Conservation (phyloP, 305 asterid species). For the Plantago coronopus region DNA sequence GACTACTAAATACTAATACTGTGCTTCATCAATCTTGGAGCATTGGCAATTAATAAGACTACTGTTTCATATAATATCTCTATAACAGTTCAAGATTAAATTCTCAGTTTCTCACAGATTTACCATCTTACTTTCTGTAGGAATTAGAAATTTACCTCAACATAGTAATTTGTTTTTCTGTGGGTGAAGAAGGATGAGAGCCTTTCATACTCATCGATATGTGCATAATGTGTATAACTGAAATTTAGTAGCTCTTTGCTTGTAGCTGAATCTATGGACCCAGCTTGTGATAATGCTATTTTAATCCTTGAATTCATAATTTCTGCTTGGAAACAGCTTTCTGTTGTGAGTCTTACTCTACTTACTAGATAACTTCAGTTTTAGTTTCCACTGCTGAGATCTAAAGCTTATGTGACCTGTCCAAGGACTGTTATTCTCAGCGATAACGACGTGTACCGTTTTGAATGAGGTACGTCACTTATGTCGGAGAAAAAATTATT, state of each 20-base stretch:
- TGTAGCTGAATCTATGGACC: conserved; percentile 22
- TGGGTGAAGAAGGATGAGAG: neutral
- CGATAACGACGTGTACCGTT: too few species aligned
- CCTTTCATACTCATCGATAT: neutral
- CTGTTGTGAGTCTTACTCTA: conserved; percentile 7
- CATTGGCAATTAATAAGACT: neutral
- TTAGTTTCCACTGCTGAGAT: neutral
- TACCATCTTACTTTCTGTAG: too few species aligned
- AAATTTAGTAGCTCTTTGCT: conserved; percentile 17
- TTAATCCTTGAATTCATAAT: conserved; percentile 18
- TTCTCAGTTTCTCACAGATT: too few species aligned
- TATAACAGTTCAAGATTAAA: too few species aligned
- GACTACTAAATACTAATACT: neutral
- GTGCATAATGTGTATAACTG: neutral
- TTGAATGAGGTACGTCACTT: too few species aligned
- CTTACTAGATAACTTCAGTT: neutral
- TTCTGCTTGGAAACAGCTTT: conserved; percentile 1
- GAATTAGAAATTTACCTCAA: too few species aligned
- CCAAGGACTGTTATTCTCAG: too few species aligned
- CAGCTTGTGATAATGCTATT: conserved; percentile 6
- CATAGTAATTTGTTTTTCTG: neutral
- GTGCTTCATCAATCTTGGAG: neutral
- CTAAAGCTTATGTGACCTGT: too few species aligned
- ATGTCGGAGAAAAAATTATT: too few species aligned
- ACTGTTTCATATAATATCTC: neutral